Evolutionary conservation across 345 rosid genomes (phyloP).

Genomic region (Arabidopsis thaliana): TAIR10.1 NC_003071.7:9815001-9815500

Average conservation of each 20-base stretch:
- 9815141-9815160: not conserved
- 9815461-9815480: slow-evolving; percentile 37
- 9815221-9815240: slow-evolving; percentile 8
- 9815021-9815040: slow-evolving; percentile 5
- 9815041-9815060: not conserved
- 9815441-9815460: slow-evolving; percentile 34
- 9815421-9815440: slow-evolving; percentile 43
- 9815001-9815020: not conserved
- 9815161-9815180: slow-evolving; percentile 1
- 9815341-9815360: slow-evolving; percentile 12
- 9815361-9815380: slow-evolving; percentile 18
- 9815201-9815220: not conserved
- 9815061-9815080: slow-evolving; percentile 3
- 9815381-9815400: slow-evolving; percentile 24
- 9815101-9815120: not conserved
- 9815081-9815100: not conserved
- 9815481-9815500: slow-evolving; percentile 42
- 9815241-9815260: slow-evolving; percentile 16
- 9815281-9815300: not conserved
- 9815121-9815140: slow-evolving; percentile 18
- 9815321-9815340: slow-evolving; percentile 3
- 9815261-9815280: not conserved
- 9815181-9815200: not conserved
- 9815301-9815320: not conserved
- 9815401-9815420: slow-evolving; percentile 36